phyloP scores from a whole-genome alignment of 305 asterid genomes.

The Fraxinus platypoda region DNA sequence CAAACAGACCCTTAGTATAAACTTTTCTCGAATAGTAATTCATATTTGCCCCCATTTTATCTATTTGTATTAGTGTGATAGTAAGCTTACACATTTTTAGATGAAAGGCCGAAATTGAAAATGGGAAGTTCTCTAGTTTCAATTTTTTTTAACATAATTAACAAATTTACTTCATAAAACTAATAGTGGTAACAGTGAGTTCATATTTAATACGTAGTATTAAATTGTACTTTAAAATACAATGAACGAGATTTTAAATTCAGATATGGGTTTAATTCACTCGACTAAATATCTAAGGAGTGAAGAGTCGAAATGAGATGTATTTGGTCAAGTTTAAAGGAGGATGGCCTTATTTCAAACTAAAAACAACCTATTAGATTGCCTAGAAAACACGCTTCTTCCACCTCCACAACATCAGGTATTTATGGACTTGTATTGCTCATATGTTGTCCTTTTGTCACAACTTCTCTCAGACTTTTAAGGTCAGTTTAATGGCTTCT shows the following conservation, averaged over 20 bases:
- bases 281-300: background rate
- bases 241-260: background rate
- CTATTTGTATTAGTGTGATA: background rate
- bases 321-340: background rate
- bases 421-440: conserved; percentile 18
- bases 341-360: background rate
- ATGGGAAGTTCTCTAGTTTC: background rate
- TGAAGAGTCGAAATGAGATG: background rate
- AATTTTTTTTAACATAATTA: background rate
- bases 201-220: background rate
- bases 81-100: background rate
- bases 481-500: conserved; percentile 18
- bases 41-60: background rate
- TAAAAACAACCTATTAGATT: conserved; percentile 1
- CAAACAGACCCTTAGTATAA: no score
- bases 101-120: background rate
- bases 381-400: conserved; percentile 25
- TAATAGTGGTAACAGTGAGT: background rate
- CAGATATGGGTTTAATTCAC: background rate
- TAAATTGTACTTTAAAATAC: background rate
- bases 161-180: background rate
- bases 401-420: conserved; percentile 8
- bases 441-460: background rate
- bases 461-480: conserved; percentile 8
- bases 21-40: background rate